phyloP scores from a whole-genome alignment of 495 filamentous ascomycete species.

The Parathielavia hyrcaniae region DNA sequence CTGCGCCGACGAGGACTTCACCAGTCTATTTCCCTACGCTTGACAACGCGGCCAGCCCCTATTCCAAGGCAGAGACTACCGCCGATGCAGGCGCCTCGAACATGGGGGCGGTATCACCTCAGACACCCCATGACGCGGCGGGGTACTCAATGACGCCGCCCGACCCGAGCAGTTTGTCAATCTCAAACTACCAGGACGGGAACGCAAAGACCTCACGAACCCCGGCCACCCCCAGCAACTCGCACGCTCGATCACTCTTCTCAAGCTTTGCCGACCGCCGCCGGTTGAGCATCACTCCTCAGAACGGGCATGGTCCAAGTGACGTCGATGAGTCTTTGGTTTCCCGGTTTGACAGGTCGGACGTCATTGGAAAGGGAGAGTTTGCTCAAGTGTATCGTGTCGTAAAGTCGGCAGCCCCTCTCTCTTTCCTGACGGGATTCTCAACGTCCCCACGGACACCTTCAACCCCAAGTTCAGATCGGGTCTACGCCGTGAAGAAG shows the following conservation, averaged over 20 bases:
- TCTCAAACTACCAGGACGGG: constrained; percentile 49
- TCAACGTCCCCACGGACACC: constrained; percentile 31
- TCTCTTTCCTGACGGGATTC: constrained; percentile 25
- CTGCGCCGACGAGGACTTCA: constrained; percentile 14
- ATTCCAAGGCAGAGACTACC: constrained; percentile 42
- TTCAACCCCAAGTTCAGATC: constrained; percentile 40
- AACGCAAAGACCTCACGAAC: constrained; percentile 30
- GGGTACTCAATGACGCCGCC: constrained; percentile 61
- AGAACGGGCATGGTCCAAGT: constrained; percentile 48
- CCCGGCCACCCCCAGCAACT: constrained; percentile 72
- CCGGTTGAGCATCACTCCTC: constrained; percentile 45
- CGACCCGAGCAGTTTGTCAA: constrained; percentile 76
- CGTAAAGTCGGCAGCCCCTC: constrained; percentile 32
- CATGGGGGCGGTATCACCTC: constrained; percentile 56
- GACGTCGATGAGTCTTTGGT: constrained; percentile 66
- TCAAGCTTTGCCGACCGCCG: constrained; percentile 44
- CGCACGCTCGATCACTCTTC: constrained; percentile 43
- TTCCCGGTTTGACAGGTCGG: constrained; percentile 67
- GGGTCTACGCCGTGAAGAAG: constrained; percentile 91
- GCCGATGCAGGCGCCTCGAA: constrained; percentile 48
- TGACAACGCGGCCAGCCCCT: constrained; percentile 20
- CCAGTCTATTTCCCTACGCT: constrained; percentile 11
- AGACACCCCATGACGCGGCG: constrained; percentile 70
- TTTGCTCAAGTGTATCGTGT: constrained; percentile 91
- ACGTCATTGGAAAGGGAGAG: constrained; percentile 75